Conservation (phyloP, 176 grass and related monocot species). For the Saccharum spontaneum region DNA sequence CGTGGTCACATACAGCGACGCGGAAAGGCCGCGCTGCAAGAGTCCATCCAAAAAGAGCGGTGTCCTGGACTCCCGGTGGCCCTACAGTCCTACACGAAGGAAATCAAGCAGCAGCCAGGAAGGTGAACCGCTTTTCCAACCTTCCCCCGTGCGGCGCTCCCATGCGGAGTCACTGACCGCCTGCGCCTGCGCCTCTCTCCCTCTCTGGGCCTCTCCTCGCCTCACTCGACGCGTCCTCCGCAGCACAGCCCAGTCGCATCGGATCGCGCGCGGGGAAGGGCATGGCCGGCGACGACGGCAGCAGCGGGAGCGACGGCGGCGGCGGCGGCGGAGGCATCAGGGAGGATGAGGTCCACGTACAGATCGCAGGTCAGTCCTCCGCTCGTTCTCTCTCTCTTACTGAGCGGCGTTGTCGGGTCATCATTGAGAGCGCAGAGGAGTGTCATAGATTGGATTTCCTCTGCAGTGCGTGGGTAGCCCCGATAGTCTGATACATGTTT, state of each 20-base stretch:
- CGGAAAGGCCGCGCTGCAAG: too few species aligned
- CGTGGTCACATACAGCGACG: neutral
- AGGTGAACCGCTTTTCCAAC: neutral
- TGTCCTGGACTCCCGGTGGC: neutral
- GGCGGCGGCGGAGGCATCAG: neutral
- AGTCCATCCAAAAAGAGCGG: neutral
- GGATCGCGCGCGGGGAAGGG: conserved; percentile 29
- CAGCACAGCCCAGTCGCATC: neutral
- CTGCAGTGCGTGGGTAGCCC: neutral
- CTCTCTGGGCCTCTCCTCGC: neutral
- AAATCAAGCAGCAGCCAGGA: neutral
- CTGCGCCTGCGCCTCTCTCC: neutral
- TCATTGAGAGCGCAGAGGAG: too few species aligned
- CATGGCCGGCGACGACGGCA: conserved; percentile 42
- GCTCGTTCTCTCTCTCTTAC: neutral
- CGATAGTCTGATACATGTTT: neutral
- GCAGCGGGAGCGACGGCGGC: neutral
- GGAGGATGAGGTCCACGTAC: conserved; percentile 41
- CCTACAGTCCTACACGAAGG: too few species aligned
- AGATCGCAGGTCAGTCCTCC: conserved; percentile 43
- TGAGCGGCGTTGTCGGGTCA: neutral
- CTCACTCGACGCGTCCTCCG: neutral
- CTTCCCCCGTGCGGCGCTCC: conserved; percentile 21
- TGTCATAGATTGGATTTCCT: neutral
- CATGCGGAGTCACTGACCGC: conserved; percentile 27